Conservation (phyloP, 257 asterid genomes). For the Nicotiana knightiana region DNA sequence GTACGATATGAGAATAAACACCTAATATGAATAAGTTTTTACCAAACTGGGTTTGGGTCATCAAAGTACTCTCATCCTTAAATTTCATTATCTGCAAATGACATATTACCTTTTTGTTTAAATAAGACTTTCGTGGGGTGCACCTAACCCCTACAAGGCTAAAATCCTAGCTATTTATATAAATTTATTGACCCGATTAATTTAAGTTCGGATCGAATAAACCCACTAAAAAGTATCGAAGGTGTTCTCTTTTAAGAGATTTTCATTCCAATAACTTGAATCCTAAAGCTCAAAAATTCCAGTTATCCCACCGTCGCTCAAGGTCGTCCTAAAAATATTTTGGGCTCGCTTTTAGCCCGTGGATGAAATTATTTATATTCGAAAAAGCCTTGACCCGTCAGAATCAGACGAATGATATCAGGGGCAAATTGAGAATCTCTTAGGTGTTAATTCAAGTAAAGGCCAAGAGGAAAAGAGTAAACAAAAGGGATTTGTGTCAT, state of each 20-base stretch:
- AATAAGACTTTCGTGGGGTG: neutral
- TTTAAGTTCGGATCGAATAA: neutral
- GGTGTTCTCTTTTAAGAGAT: too few relatives aligned
- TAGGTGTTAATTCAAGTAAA: neutral
- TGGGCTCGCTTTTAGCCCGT: too few relatives aligned
- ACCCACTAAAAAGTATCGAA: neutral
- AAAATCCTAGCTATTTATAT: neutral
- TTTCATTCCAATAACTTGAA: neutral
- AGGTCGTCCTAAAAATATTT: neutral
- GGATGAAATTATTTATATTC: too few relatives aligned
- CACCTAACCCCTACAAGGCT: neutral
- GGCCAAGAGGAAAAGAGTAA: conserved; percentile 1
- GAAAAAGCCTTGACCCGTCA: neutral
- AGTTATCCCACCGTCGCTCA: neutral
- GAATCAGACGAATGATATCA: neutral
- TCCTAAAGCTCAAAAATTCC: neutral
- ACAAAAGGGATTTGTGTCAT: neutral
- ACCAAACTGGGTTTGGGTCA: neutral
- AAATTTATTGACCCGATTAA: neutral
- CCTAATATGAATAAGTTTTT: too few relatives aligned
- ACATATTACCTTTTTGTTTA: neutral
- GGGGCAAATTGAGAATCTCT: neutral
- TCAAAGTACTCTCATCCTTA: neutral
- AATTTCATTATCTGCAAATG: neutral
- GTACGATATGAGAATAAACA: rapidly evolving